phyloP scores from a whole-genome alignment of 108 stramenopile genomes.

The Parietichytrium sp. region DNA sequence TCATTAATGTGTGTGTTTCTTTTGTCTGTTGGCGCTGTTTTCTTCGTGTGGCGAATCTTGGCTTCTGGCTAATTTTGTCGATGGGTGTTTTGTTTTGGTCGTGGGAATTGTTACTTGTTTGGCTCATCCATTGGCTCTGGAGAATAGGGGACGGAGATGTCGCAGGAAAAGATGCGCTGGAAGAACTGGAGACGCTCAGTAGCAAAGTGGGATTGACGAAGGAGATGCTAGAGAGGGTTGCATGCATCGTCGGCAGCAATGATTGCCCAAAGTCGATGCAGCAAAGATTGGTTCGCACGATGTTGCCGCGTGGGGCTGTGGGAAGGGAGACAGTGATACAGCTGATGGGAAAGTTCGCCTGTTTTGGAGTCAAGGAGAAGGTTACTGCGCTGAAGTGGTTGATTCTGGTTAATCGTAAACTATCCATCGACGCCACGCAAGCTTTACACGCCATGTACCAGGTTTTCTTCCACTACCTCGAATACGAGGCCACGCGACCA shows the following conservation, averaged over 20 bases:
- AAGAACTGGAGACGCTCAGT: not conserved
- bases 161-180: not conserved
- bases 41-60: too few relatives aligned
- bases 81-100: too few relatives aligned
- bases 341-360: not conserved
- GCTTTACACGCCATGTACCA: not conserved
- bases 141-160: too few relatives aligned
- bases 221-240: not conserved
- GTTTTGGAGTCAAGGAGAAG: not conserved
- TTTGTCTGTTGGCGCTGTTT: too few relatives aligned
- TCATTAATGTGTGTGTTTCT: too few relatives aligned
- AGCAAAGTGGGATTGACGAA: not conserved
- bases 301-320: slow-evolving; percentile 8
- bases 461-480: not conserved
- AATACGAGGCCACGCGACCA: slow-evolving; percentile 10
- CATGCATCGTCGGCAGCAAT: not conserved
- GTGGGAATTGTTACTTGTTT: too few relatives aligned
- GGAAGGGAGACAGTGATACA: not conserved
- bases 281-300: not conserved
- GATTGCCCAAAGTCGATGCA: not conserved
- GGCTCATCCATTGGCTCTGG: too few relatives aligned
- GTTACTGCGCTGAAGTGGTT: slow-evolving; percentile 9
- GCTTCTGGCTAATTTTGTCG: too few relatives aligned
- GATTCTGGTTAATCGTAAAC: slow-evolving; percentile 11
- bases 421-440: not conserved